A percentile compares a stretch with the other conserved stretches of the same genome.
Evolutionary conservation across 305 asterid genomes (phyloP).

Genomic region (Striga hermonthica): DNA sequence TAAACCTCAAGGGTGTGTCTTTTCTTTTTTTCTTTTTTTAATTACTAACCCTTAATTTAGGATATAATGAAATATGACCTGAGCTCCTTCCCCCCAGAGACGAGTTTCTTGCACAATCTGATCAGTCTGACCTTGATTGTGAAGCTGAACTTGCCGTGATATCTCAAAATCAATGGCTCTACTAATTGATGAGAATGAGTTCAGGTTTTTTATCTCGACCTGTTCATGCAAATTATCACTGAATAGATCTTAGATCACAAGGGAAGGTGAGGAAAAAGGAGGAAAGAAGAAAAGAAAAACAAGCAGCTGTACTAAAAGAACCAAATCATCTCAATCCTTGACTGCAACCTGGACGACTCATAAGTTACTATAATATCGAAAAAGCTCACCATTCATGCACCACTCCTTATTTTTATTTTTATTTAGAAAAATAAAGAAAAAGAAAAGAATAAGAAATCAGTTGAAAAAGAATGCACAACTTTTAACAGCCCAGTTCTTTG

Average conservation of each 20-base stretch:
- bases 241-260: conserved; percentile 18
- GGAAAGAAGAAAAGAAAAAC: conserved; percentile 4
- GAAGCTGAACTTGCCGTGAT: conserved; percentile 77
- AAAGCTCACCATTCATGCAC: too few species aligned
- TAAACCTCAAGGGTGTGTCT: background rate
- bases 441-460: too few species aligned
- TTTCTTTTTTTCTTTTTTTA: too few species aligned
- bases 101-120: conserved; percentile 96
- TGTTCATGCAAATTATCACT: conserved; percentile 43
- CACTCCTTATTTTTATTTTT: too few species aligned
- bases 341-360: too few species aligned
- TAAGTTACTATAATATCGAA: too few species aligned
- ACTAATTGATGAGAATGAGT: conserved; percentile 88
- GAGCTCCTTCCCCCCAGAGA: conserved; percentile 97
- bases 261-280: conserved; percentile 10
- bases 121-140: conserved; percentile 73
- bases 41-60: too few species aligned
- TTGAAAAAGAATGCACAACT: too few species aligned
- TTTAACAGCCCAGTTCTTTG: too few species aligned
- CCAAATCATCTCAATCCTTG: too few species aligned
- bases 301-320: conserved; percentile 15
- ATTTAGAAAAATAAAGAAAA: too few species aligned
- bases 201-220: conserved; percentile 96
- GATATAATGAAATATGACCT: conserved; percentile 52
- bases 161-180: conserved; percentile 96